Evolutionary conservation across 371 early-diverging fungal genomes (phyloP).

Genomic region (Apophysomyces elegans): DNA sequence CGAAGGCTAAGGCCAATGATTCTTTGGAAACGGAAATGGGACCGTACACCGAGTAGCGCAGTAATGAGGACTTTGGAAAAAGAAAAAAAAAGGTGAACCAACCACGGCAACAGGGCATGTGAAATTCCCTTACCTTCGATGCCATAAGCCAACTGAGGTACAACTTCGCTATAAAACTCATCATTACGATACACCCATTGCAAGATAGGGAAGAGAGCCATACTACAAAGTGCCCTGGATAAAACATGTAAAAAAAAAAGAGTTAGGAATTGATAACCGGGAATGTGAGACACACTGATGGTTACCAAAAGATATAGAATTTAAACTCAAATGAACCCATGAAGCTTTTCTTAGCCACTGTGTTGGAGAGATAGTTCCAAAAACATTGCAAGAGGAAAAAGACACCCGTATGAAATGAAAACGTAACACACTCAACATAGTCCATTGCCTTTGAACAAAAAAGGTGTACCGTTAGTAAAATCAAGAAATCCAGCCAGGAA

Average conservation of each 20-base stretch:
- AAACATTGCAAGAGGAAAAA: constrained; percentile 50
- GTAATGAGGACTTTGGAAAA: constrained; percentile 32
- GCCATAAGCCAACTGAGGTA: constrained; percentile 43
- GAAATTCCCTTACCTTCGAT: constrained; percentile 31
- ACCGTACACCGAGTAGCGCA: constrained; percentile 33
- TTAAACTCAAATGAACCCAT: constrained; percentile 50
- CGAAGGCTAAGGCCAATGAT: constrained; percentile 32
- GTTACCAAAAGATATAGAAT: constrained; percentile 44
- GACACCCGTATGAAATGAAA: constrained; percentile 37
- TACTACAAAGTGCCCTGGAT: constrained; percentile 35
- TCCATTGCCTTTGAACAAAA: constrained; percentile 27
- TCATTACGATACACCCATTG: constrained; percentile 36
- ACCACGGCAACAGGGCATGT: neutral
- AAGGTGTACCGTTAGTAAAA: no score
- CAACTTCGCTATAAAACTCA: constrained; percentile 30
- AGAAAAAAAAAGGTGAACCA: constrained; percentile 6
- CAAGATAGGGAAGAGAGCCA: constrained; percentile 42
- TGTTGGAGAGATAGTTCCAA: constrained; percentile 49
- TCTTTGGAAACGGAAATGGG: constrained; percentile 38
- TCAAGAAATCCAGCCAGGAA: neutral
- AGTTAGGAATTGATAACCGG: neutral
- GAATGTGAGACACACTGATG: neutral
- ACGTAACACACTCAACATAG: constrained; percentile 43
- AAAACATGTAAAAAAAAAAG: neutral
- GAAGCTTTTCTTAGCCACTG: constrained; percentile 41